phyloP scores from a whole-genome alignment of 495 filamentous ascomycete species.

The Pyrenula aspistea region DNA sequence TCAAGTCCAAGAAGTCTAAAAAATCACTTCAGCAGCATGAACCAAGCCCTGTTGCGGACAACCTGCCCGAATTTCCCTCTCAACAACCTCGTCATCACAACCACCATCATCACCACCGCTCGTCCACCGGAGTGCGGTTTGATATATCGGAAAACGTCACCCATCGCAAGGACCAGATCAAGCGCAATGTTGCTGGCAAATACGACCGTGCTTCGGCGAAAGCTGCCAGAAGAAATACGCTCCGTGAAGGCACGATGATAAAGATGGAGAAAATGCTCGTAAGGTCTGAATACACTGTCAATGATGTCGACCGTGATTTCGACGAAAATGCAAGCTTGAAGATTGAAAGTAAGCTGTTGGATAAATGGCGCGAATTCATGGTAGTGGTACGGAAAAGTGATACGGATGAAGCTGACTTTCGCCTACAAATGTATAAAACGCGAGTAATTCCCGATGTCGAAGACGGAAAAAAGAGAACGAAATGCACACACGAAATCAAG shows the following conservation, averaged over 20 bases:
- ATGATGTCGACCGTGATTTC: constrained; percentile 45
- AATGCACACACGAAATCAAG: constrained; percentile 43
- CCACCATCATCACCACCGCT: too few relatives aligned
- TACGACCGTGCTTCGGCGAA: constrained; percentile 27
- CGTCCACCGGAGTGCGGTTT: constrained; percentile 18
- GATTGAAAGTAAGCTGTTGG: constrained; percentile 44
- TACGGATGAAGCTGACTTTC: constrained; percentile 40
- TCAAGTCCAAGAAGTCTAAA: neutral
- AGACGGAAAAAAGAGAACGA: constrained; percentile 30
- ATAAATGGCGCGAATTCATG: constrained; percentile 64
- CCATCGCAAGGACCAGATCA: constrained; percentile 24
- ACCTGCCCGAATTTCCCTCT: neutral
- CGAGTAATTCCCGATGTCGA: constrained; percentile 56
- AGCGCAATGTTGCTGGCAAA: constrained; percentile 22
- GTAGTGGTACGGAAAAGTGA: constrained; percentile 53
- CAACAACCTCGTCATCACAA: neutral
- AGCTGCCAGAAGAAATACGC: constrained; percentile 23
- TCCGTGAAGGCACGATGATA: constrained; percentile 51
- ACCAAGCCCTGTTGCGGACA: constrained; percentile 1
- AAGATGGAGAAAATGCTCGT: constrained; percentile 71
- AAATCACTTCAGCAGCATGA: neutral
- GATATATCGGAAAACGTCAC: constrained; percentile 33
- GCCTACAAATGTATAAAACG: constrained; percentile 58
- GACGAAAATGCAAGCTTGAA: constrained; percentile 54
- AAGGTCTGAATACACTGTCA: constrained; percentile 43